Evolutionary conservation across 768 basidiomycete genomes (phyloP), one percentile per base, ranked within the genome.

Genomic region (Lepiota brunneoincarnata): DNA sequence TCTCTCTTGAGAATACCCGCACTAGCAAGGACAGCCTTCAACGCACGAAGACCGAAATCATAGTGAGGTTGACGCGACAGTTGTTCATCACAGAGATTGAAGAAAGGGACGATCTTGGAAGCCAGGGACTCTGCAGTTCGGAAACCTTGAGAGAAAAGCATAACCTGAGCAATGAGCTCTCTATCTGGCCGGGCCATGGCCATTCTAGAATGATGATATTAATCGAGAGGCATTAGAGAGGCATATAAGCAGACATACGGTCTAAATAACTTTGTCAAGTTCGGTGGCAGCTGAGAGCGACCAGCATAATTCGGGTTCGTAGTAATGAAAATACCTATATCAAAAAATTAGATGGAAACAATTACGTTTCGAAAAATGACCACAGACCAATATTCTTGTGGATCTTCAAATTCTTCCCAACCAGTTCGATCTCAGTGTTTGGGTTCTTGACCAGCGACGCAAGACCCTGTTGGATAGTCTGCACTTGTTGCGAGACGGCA

Each of bases 131-230:
- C 97, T 6, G 97, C 97, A 11, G 94, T 94, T 36, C 97, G 86
- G 84, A 98, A 99, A 58, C 97, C 97, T 75, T 98, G 97, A 17
- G 97, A 98, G 76, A 98, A 98, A 42, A 99, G 76, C 91, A 98
- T 94, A 67, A 99, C 97, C 72, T 99, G 97, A 3, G 97, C 97
- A 63, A 99, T 99, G 44, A 99, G 86, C 68, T 99, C 96, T 56
- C 94, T 87, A 69, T 98, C 97, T 21, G 97, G 97, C 47, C 93
- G 86, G 6, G 97, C 97, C 97, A 99, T 99, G 34, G 97, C 93
- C 91, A 98, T 98, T 56, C 93, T 96, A 24, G 58, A 26, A 46
- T 7, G 48, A 45, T 28, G 37, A 4, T 58, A 20, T 61, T 34
- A 63, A 45, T 7, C 40, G 34, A 40, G 11, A 15, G 20, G 21